These are phyloP conservation scores for Aspergillus pseudoterreus DNA, from an alignment of 2,329 filamentous ascomycete species.

Conservation along the genomic window DNA sequence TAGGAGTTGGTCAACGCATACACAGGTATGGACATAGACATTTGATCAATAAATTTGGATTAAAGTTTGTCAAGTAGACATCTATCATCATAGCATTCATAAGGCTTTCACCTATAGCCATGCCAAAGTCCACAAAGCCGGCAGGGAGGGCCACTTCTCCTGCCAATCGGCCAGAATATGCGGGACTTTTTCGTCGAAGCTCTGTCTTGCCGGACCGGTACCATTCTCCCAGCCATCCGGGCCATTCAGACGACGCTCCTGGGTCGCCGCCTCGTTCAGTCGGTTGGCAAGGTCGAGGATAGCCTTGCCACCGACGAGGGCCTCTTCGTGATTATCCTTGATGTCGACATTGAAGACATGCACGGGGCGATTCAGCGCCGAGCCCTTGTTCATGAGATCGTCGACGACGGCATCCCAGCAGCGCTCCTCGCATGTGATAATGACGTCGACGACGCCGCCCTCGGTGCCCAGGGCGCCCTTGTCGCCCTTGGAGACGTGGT, in stretches of 20 bases:
- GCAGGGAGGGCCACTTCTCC: conserved; percentile 86
- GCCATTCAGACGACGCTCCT: conserved; percentile 69
- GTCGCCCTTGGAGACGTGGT: conserved; percentile 65
- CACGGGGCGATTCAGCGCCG: conserved; percentile 83
- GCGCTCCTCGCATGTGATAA: conserved; percentile 95
- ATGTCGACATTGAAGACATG: conserved; percentile 99
- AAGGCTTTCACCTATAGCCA: conserved; percentile 65
- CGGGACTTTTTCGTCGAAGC: conserved; percentile 90
- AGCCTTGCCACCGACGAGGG: conserved; percentile 80
- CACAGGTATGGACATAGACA: no score
- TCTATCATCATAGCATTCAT: no score
- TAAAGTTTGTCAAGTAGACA: no score
- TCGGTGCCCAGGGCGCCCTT: conserved; percentile 78
- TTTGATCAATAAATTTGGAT: no score
- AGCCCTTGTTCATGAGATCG: conserved; percentile 80
- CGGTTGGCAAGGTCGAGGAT: conserved; percentile 88
- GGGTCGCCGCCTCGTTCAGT: conserved; percentile 73
- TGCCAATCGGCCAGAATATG: conserved; percentile 92
- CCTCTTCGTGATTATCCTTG: conserved; percentile 96
- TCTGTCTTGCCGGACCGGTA: conserved; percentile 61
- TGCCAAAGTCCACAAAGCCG: conserved; percentile 87
- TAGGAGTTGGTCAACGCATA: not conserved
- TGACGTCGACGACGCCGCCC: conserved; percentile 83
- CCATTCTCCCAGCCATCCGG: conserved; percentile 66
- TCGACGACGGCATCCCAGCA: conserved; percentile 98